Percentiles rank a stretch among this genome's conserved stretches.
Conservation (phyloP, 768 basidiomycete species). For the Tremella fuciformis region DNA sequence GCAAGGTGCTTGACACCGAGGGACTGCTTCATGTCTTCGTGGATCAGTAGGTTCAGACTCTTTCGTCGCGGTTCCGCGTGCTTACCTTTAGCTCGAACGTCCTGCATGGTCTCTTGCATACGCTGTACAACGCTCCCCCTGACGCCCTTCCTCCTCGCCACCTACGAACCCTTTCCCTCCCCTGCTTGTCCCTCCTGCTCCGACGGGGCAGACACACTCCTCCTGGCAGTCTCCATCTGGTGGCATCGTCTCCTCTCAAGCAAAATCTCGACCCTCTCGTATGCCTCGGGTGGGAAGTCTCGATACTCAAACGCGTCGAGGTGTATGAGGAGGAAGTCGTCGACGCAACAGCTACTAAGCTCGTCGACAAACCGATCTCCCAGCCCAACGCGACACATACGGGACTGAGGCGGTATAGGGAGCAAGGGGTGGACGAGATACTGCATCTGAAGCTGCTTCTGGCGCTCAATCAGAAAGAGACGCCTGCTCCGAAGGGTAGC, state of each 20-base stretch:
- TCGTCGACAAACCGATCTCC: conserved; percentile 18
- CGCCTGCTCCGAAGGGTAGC: conserved; percentile 52
- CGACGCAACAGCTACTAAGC: conserved; percentile 26
- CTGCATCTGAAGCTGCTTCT: conserved; percentile 90
- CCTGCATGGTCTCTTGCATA: conserved; percentile 34
- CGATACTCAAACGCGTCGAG: conserved; percentile 47
- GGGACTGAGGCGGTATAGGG: conserved; percentile 54
- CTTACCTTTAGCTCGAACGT: conserved; percentile 41
- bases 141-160: conserved; percentile 31
- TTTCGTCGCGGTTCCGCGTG: neutral
- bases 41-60: conserved; percentile 40
- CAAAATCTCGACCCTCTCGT: conserved; percentile 47
- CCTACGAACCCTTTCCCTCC: conserved; percentile 47
- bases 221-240: conserved; percentile 43
- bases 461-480: conserved; percentile 59
- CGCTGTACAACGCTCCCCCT: conserved; percentile 21
- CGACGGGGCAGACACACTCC: conserved; percentile 41
- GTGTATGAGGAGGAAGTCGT: conserved; percentile 38
- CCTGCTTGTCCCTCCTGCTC: conserved; percentile 44
- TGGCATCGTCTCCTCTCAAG: conserved; percentile 44
- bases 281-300: conserved; percentile 47
- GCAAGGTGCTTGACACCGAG: conserved; percentile 7
- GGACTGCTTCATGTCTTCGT: conserved; percentile 40
- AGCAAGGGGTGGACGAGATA: conserved; percentile 93
- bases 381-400: conserved; percentile 6